These are phyloP conservation scores for Phlyctochytrium arcticum DNA, from an alignment of 192 early-diverging fungal genomes.

Conservation along the genomic window DNA sequence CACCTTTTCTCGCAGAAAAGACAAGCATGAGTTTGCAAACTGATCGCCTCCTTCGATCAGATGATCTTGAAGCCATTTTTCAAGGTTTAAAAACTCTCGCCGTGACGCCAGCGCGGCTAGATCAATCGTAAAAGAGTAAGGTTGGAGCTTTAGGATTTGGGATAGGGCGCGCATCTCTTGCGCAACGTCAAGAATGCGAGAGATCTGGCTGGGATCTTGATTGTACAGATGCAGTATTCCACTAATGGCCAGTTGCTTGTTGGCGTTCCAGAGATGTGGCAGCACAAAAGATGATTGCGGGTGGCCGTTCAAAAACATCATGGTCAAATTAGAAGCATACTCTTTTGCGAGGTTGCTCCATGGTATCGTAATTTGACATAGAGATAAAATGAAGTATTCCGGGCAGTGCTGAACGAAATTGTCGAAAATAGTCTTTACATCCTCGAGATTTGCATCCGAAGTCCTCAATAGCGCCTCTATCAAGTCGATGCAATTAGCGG, in stretches of 20 bases:
- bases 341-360: constrained; percentile 52
- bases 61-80: constrained; percentile 80
- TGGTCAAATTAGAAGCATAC: constrained; percentile 53
- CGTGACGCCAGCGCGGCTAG: constrained; percentile 74
- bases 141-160: constrained; percentile 63
- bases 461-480: constrained; percentile 57
- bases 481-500: constrained; percentile 72
- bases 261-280: constrained; percentile 67
- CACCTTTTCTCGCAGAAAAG: constrained; percentile 66
- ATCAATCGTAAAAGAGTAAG: constrained; percentile 70
- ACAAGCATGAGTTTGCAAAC: constrained; percentile 70
- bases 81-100: constrained; percentile 73
- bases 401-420: constrained; percentile 57
- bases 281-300: constrained; percentile 61
- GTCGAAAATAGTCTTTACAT: constrained; percentile 64
- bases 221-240: constrained; percentile 68
- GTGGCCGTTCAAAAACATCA: constrained; percentile 64
- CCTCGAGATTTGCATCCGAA: constrained; percentile 56
- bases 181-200: constrained; percentile 69
- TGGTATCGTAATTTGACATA: constrained; percentile 22
- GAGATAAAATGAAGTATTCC: constrained; percentile 35
- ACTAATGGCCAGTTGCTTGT: constrained; percentile 51
- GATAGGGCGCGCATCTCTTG: constrained; percentile 77
- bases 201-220: constrained; percentile 59
- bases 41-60: constrained; percentile 56